Conservation (phyloP, 2,329 filamentous ascomycete species). For the Davidsoniella australis region DNA sequence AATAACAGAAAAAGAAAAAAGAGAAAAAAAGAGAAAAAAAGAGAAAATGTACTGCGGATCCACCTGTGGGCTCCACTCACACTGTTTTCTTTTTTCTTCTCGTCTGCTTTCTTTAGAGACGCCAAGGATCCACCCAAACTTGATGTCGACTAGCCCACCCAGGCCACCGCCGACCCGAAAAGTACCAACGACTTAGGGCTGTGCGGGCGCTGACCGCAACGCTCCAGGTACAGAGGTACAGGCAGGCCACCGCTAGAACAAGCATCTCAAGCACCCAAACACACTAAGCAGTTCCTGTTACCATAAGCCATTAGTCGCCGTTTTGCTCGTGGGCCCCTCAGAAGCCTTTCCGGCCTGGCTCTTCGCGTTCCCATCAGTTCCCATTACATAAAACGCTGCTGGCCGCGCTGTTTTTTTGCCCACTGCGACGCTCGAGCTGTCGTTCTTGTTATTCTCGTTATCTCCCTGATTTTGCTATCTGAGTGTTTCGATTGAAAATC, state of each 20-base stretch:
- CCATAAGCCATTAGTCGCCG: no score
- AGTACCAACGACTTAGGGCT: constrained; percentile 3
- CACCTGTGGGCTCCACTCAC: constrained; percentile 1
- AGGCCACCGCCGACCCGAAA: background rate
- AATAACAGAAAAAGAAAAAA: background rate
- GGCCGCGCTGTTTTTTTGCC: constrained; percentile 9
- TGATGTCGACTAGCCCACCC: background rate
- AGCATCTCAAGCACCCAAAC: no score
- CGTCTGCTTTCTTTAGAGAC: background rate
- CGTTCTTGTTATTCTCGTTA: constrained; percentile 7
- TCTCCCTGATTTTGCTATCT: constrained; percentile 9
- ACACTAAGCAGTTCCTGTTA: no score
- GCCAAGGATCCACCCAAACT: background rate
- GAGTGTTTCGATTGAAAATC: constrained; percentile 11
- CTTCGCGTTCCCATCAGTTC: constrained; percentile 13
- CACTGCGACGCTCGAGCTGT: constrained; percentile 9
- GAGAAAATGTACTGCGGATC: background rate
- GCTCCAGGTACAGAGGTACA: background rate
- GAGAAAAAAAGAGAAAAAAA: background rate
- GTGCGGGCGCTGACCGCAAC: background rate
- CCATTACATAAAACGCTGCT: constrained; percentile 15
- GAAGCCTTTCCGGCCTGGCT: background rate
- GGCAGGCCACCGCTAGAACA: no score
- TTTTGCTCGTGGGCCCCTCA: no score
- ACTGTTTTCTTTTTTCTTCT: background rate